phyloP scores from a whole-genome alignment of 1,139 yeast genomes.

The Zygosaccharomyces pseudobailii region DNA sequence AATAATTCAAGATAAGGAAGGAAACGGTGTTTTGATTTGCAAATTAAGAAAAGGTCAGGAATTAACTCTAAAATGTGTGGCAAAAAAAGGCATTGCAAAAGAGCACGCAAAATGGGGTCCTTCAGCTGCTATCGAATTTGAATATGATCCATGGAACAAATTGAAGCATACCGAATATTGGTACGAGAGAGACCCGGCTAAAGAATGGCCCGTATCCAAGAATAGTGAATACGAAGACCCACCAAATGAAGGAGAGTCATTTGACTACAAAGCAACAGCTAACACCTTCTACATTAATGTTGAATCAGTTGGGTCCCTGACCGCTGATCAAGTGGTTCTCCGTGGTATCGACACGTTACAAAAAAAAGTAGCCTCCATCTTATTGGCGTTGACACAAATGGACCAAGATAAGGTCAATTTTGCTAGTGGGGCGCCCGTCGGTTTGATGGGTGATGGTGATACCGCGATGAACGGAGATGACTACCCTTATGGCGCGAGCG shows the following conservation, averaged over 20 bases:
- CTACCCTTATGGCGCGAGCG: slow-evolving; percentile 42
- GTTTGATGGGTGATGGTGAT: slow-evolving; percentile 32
- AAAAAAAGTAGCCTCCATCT: slow-evolving; percentile 84
- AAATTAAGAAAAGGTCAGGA: slow-evolving; percentile 93
- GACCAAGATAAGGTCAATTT: slow-evolving; percentile 48
- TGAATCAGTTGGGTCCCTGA: slow-evolving; percentile 85
- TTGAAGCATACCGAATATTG: slow-evolving; percentile 92
- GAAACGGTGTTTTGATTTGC: slow-evolving; percentile 82
- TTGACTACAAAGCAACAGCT: slow-evolving; percentile 83
- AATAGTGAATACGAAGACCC: slow-evolving; percentile 97
- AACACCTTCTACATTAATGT: slow-evolving; percentile 77
- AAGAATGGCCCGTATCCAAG: slow-evolving; percentile 88
- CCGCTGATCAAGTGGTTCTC: slow-evolving; percentile 83
- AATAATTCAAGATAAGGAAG: slow-evolving; percentile 69
- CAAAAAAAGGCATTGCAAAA: slow-evolving; percentile 96
- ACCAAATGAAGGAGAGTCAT: slow-evolving; percentile 80
- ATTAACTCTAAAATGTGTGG: slow-evolving; percentile 80
- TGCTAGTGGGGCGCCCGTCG: slow-evolving; percentile 40
- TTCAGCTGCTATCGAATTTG: slow-evolving; percentile 94
- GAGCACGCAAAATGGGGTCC: slow-evolving; percentile 99
- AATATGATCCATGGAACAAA: slow-evolving; percentile 98
- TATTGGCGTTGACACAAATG: slow-evolving; percentile 68
- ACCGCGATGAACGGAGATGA: slow-evolving; percentile 39
- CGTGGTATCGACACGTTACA: slow-evolving; percentile 82
- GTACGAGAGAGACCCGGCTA: slow-evolving; percentile 85